Conservation (phyloP, 768 basidiomycete genomes). For the Agaricus sinodeliciosus region DNA sequence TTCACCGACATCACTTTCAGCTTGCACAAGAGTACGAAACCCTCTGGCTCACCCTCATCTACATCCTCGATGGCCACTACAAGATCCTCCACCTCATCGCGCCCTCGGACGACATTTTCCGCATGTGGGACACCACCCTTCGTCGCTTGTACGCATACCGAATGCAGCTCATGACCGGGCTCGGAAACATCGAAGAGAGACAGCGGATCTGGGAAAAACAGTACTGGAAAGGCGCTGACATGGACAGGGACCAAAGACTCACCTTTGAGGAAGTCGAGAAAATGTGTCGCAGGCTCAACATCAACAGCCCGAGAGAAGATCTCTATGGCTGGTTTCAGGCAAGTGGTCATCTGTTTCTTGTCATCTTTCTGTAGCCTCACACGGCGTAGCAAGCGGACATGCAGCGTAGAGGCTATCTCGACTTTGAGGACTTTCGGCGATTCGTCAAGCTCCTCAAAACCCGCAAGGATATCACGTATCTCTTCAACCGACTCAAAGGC, state of each 20-base stretch:
- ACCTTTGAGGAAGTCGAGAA: slow-evolving; percentile 71
- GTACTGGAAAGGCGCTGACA: slow-evolving; percentile 75
- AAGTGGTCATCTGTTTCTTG: slow-evolving; percentile 7
- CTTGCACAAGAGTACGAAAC: slow-evolving; percentile 60
- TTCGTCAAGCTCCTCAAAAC: slow-evolving; percentile 84
- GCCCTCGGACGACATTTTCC: slow-evolving; percentile 42
- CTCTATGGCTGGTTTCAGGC: slow-evolving; percentile 58
- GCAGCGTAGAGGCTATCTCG: slow-evolving; percentile 50
- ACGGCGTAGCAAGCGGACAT: slow-evolving; percentile 59
- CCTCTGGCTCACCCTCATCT: slow-evolving; percentile 86
- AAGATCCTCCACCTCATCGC: slow-evolving; percentile 86
- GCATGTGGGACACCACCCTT: slow-evolving; percentile 60
- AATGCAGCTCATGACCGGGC: slow-evolving; percentile 67
- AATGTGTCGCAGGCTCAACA: slow-evolving; percentile 66
- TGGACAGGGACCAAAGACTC: slow-evolving; percentile 52
- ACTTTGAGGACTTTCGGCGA: slow-evolving; percentile 75
- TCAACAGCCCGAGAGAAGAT: slow-evolving; percentile 55
- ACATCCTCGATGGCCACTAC: slow-evolving; percentile 70
- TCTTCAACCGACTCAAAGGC: slow-evolving; percentile 44
- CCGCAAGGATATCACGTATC: slow-evolving; percentile 69
- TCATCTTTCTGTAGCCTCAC: slow-evolving; percentile 6
- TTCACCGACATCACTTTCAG: slow-evolving; percentile 71
- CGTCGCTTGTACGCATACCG: slow-evolving; percentile 62
- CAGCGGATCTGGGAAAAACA: slow-evolving; percentile 79
- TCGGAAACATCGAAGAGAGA: slow-evolving; percentile 62